These are phyloP conservation scores for Aspergillus sp. DNA, from an alignment of 2,329 filamentous ascomycete species.

Conservation along the genomic window DNA sequence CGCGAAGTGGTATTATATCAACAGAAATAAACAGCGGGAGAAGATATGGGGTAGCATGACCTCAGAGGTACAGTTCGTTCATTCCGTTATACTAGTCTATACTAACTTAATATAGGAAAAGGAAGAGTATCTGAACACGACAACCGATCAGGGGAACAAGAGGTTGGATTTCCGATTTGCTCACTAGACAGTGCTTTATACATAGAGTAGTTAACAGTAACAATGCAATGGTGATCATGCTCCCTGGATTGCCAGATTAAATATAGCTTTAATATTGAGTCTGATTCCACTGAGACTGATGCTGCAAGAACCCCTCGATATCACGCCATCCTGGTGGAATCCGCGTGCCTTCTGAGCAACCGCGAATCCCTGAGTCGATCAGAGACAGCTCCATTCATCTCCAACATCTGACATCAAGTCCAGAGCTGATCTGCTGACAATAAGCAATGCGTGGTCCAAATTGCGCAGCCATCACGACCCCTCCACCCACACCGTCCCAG, in stretches of 20 bases:
- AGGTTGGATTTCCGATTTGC: constrained; percentile 56
- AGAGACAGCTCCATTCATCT: neutral
- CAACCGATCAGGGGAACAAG: constrained; percentile 55
- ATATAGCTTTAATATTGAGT: too few species aligned
- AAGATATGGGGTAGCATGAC: constrained; percentile 47
- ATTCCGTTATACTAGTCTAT: neutral
- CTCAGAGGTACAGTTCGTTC: constrained; percentile 19
- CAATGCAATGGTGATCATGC: too few species aligned
- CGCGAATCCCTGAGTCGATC: neutral
- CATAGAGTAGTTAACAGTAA: too few species aligned
- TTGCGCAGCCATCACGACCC: neutral
- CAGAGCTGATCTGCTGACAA: neutral
- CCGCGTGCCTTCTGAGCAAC: neutral
- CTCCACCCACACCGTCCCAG: neutral
- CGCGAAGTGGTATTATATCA: constrained; percentile 31
- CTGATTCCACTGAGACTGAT: too few species aligned
- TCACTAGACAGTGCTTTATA: neutral
- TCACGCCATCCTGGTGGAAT: constrained; percentile 4
- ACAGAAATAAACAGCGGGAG: constrained; percentile 34
- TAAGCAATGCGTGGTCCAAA: neutral
- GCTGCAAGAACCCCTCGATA: constrained; percentile 2
- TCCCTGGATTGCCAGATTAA: too few species aligned
- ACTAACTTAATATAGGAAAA: constrained; percentile 37
- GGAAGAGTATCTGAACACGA: constrained; percentile 50
- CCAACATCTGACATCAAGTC: neutral